Evolutionary conservation across 2,329 filamentous ascomycete genomes (phyloP), one percentile per base, ranked within the genome.

Genomic region (Penicillium psychrosexuale): DNA sequence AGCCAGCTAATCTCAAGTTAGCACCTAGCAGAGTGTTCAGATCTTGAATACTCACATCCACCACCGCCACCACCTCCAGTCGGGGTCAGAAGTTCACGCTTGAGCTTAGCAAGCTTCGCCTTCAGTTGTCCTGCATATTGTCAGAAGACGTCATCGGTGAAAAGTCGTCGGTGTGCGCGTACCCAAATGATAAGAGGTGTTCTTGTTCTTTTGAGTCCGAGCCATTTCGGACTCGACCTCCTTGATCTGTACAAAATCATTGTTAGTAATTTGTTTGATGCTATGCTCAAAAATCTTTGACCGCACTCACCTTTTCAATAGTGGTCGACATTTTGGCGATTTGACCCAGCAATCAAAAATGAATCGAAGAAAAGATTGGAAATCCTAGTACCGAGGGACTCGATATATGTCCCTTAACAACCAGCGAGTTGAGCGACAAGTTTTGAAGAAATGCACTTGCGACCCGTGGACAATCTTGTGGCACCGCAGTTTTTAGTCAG

Each of bases 181-280:
- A 77, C 90, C 91, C 75, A 97, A 80, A 83, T 97, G 92, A 75
- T 87, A 96, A 46, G 91, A 92, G 12, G 91, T 96, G 51, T 89
- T 89, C 80, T 97, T 97, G 78, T 97, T 97, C 80, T 97, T 97
- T 76, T 97, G 92, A 70, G 92, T 97, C 78, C 84, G 84, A 80
- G 91, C 90, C 93, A 97, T 97, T 87, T 97, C 93, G 80, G 88
- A 78, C 89, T 97, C 93, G 77, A 97, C 90, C 70, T 93, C 90
- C 78, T 96, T 96, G 83, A 97, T 97, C 90, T 94, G 70, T 72
- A 66, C 60, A 65, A 66, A 51, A 45, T 22, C 59, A 47, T 55
- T 50, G 79, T 77, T 70, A 62, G 47, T 30, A 44, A 51, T 48
- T 56, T 34, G 30, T 40, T 40, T 22, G 27, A 12, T 56, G 43